Conservation (phyloP, 2,329 filamentous ascomycete genomes). For the Ascocoryne sarcoides region DNA sequence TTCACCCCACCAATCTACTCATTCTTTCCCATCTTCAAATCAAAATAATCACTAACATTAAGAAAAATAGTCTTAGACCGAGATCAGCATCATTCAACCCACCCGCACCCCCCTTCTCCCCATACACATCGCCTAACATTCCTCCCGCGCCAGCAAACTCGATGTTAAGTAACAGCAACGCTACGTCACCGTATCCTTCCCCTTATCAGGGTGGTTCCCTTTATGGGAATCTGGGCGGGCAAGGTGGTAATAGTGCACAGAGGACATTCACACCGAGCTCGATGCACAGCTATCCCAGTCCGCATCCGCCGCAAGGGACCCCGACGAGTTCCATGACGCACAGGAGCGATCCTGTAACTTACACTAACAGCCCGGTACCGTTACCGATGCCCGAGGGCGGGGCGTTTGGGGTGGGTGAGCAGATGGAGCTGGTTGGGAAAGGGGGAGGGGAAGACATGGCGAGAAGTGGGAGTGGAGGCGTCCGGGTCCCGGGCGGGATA, state of each 20-base stretch:
- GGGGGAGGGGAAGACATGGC: not conserved
- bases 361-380: not conserved
- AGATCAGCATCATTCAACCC: conserved; percentile 15
- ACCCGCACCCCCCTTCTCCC: conserved; percentile 13
- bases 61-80: no score
- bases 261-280: no score
- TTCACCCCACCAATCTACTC: not conserved
- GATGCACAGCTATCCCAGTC: no score
- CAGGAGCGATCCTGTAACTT: not conserved
- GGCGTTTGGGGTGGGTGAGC: not conserved
- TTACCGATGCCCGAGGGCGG: not conserved
- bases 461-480: not conserved
- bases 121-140: conserved; percentile 2
- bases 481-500: not conserved
- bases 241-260: not conserved
- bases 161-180: conserved; percentile 3
- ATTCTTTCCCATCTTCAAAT: not conserved
- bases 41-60: not conserved
- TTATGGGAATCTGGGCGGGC: not conserved
- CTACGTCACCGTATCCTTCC: not conserved
- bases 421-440: not conserved
- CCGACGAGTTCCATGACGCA: no score
- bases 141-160: conserved; percentile 6
- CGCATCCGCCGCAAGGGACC: no score
- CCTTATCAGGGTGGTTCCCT: not conserved